A percentile compares a stretch with the other conserved stretches of the same genome.
Conservation (phyloP, 2,329 filamentous ascomycete genomes). For the Phaeoacremonium minimum region DNA sequence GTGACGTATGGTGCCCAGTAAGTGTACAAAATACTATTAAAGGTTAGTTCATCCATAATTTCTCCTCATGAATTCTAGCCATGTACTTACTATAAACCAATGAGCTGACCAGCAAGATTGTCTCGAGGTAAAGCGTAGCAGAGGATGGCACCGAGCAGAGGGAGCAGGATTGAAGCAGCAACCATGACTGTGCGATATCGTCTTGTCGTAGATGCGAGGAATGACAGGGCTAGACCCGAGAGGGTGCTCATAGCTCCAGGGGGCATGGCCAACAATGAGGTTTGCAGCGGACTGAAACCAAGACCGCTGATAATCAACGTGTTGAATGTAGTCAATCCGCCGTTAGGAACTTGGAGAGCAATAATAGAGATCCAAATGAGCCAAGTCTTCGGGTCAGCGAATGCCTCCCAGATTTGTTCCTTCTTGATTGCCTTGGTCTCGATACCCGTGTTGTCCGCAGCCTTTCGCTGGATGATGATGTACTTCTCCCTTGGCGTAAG, state of each 20-base stretch:
- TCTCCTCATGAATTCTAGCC: no score
- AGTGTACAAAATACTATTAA: constrained; percentile 9
- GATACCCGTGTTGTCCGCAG: constrained; percentile 15
- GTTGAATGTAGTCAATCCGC: constrained; percentile 9
- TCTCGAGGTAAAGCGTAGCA: constrained; percentile 21
- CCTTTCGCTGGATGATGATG: constrained; percentile 13
- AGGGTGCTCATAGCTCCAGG: constrained; percentile 13
- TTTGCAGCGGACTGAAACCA: constrained; percentile 5
- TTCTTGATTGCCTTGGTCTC: constrained; percentile 13
- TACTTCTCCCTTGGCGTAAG: constrained; percentile 8
- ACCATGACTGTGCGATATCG: constrained; percentile 14
- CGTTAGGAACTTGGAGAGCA: constrained; percentile 14
- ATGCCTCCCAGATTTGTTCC: constrained; percentile 13
- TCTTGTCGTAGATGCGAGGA: constrained; percentile 10
- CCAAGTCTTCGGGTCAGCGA: constrained; percentile 14
- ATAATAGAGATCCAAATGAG: constrained; percentile 15
- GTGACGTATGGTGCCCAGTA: constrained; percentile 16
- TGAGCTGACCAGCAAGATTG: constrained; percentile 14
- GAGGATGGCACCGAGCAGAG: constrained; percentile 26
- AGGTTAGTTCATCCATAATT: no score
- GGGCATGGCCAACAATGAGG: constrained; percentile 6
- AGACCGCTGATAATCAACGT: constrained; percentile 9
- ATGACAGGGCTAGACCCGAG: constrained; percentile 13
- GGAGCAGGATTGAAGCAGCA: constrained; percentile 22
- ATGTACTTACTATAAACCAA: constrained; percentile 12